These are phyloP conservation scores for Pleurotus djamor DNA, from an alignment of 768 basidiomycete genomes.

Conservation along the genomic window DNA sequence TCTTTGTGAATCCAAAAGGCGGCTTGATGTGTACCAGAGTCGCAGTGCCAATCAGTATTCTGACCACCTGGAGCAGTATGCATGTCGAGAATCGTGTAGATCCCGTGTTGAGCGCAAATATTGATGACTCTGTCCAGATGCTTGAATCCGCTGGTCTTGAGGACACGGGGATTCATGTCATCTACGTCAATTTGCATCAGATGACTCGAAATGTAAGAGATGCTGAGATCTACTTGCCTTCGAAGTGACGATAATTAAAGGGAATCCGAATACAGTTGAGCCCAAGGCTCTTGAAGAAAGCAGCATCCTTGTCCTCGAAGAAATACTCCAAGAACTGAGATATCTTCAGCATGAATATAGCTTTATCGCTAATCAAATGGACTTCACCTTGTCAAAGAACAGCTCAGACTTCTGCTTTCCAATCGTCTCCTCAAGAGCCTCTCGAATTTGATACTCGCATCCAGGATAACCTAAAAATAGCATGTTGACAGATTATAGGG, in stretches of 20 bases:
- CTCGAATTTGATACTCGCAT: conserved; percentile 77
- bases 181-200: conserved; percentile 22
- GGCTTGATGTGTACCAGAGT: conserved; percentile 66
- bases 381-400: conserved; percentile 79
- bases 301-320: conserved; percentile 73
- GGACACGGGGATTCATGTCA: conserved; percentile 76
- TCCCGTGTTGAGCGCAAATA: conserved; percentile 70
- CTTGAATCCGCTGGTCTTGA: conserved; percentile 74
- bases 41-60: conserved; percentile 80
- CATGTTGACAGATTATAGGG: background rate
- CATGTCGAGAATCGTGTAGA: conserved; percentile 80
- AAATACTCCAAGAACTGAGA: conserved; percentile 79
- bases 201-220: background rate
- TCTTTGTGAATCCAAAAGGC: conserved; percentile 84
- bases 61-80: conserved; percentile 78
- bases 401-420: conserved; percentile 68
- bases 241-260: conserved; percentile 75
- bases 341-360: no score
- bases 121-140: conserved; percentile 83
- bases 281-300: conserved; percentile 75
- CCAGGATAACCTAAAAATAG: conserved; percentile 61
- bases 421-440: conserved; percentile 61
- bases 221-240: conserved; percentile 20
- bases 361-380: no score
- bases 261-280: conserved; percentile 78